These are phyloP conservation scores for Effrenium voratum DNA, from an alignment of 73 alveolate species.

Conservation along the genomic window DNA sequence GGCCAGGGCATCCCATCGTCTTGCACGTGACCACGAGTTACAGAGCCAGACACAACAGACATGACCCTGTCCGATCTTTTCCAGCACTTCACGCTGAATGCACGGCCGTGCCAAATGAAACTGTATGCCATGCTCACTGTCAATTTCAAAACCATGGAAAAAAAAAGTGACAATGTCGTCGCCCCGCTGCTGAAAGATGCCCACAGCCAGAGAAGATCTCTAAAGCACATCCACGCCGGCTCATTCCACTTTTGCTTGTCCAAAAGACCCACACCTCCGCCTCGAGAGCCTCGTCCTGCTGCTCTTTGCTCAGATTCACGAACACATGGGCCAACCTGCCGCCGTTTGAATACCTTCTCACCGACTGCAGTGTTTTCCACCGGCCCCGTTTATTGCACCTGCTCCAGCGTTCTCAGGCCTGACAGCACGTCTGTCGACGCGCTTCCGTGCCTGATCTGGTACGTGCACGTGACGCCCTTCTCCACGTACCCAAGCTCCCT, in stretches of 20 bases:
- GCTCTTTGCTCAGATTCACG: neutral
- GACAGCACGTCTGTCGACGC: conserved; percentile 11
- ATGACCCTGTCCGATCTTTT: no score
- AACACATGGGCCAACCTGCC: conserved; percentile 23
- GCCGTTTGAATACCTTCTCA: conserved; percentile 45
- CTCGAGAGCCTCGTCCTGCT: neutral
- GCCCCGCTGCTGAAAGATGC: neutral
- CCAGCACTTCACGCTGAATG: neutral
- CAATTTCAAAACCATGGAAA: neutral
- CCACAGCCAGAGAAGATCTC: conserved; percentile 43
- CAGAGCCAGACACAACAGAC: conserved; percentile 3
- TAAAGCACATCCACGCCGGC: neutral
- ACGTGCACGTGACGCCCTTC: neutral
- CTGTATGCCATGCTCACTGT: neutral
- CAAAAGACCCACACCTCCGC: neutral
- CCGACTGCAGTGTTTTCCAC: neutral
- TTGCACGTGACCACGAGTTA: neutral
- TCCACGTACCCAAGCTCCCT: neutral
- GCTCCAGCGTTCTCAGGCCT: neutral
- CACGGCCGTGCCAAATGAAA: neutral
- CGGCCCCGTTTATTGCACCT: conserved; percentile 54
- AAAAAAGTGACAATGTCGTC: neutral
- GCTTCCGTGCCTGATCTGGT: conserved; percentile 52
- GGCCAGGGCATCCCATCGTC: conserved; percentile 41
- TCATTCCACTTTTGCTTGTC: neutral